These are phyloP conservation scores for Aegilops bicornis DNA, from an alignment of 176 grass and related monocot species.

Conservation along the genomic window DNA sequence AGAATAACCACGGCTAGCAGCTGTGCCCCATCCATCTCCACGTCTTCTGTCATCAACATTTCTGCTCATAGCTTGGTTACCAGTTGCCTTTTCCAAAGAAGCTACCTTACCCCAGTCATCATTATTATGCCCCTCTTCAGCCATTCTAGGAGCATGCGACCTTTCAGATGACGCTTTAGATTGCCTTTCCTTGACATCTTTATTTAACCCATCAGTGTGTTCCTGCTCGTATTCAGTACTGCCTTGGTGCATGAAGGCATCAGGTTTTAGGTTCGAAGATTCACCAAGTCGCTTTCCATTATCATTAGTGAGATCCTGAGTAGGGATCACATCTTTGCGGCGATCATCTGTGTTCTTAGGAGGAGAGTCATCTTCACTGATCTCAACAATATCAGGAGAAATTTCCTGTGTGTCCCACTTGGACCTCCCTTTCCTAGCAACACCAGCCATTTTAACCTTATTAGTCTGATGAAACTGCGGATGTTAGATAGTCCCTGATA, in stretches of 20 bases:
- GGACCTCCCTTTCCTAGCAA: slow-evolving; percentile 48
- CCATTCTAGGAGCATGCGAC: slow-evolving; percentile 23
- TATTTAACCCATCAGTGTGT: slow-evolving; percentile 28
- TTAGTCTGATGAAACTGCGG: not conserved
- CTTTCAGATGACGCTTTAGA: slow-evolving; percentile 49
- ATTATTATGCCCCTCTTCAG: slow-evolving; percentile 46
- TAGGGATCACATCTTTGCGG: slow-evolving; percentile 11
- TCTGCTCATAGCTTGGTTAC: slow-evolving; percentile 44
- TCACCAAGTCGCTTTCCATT: slow-evolving; percentile 27
- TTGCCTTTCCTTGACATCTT: slow-evolving; percentile 41
- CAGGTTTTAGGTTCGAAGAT: slow-evolving; percentile 25
- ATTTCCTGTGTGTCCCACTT: slow-evolving; percentile 60
- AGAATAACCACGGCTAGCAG: slow-evolving; percentile 37
- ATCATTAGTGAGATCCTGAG: slow-evolving; percentile 10
- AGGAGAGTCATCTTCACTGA: slow-evolving; percentile 50
- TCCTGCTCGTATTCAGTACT: slow-evolving; percentile 34
- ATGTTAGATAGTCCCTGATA: slow-evolving; percentile 7
- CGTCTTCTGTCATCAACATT: slow-evolving; percentile 49
- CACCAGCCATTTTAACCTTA: slow-evolving; percentile 51
- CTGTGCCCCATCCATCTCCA: slow-evolving; percentile 45
- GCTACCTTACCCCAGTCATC: slow-evolving; percentile 39
- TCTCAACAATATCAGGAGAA: slow-evolving; percentile 45
- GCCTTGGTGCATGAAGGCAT: slow-evolving; percentile 26
- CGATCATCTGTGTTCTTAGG: slow-evolving; percentile 25
- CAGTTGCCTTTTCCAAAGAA: slow-evolving; percentile 34